Base-by-base conservation (phyloP, 176 grass and related monocot species). In the Rhynchospora breviuscula region DNA sequence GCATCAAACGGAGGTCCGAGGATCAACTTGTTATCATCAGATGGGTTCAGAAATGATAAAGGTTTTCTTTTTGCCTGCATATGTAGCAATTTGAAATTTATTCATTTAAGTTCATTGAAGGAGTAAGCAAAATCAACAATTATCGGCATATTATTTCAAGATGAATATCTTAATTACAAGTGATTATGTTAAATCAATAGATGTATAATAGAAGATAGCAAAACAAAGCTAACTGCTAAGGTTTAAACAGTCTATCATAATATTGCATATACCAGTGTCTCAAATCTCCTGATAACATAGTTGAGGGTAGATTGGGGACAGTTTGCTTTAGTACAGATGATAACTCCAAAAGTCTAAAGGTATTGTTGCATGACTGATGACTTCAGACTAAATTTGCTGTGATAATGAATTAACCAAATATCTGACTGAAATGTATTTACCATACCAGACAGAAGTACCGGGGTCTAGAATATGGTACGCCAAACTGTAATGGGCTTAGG, bases 381-480 rank as follows among this genome's bases (percentile, higher is more conserved):
- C 69, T 22, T 17, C 23, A 8, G 18, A 44, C 22, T 76, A 76
- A 31, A 17, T 29, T 26, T 76, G 21, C 8, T 53, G 3, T 46
- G 54, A 17, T 17, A 23, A 23, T 15, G 29, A 22, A 47, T 76
- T 48, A 76, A 53, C 48, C 53, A 74, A 48, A 22, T 74, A 13
- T 74, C 70, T 73, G 45, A 51, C 45, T 51, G 11, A 76, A 54
- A 76, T 3, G 48, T 12, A 76, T 49, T 67, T 25, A 72, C 61
- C 82, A 63, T 90, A 98, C 95, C 92, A 98, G 66, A 87, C 95
- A 98, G 74, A 95, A 98, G 84, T 98, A 98, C 8, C 95, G 85
- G n/a, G 95, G 92, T 85, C 95, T 92, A 83, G 95, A 98, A 94
- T 98, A 98, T 80, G 95, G 95, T 46, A 98, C 87, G 44, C 84